Evolutionary conservation across 805 yeast species (phyloP), one percentile per base, ranked within the genome.

Genomic region (Barnettozyma populi): DNA sequence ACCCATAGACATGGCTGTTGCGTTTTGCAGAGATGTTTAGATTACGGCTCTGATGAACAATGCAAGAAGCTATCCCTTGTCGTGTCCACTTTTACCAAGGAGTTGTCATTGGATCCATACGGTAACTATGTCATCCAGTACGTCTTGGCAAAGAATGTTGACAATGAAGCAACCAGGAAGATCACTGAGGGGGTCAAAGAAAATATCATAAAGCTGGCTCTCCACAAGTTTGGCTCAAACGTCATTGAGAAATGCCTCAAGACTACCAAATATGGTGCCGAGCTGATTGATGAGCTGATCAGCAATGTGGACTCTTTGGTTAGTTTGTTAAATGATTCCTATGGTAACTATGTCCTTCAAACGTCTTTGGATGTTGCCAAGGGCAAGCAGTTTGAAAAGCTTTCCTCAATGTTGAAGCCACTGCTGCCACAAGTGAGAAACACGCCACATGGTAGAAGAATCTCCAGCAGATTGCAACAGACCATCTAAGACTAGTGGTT

Each of bases 1-100:
- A 89, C 95, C 41, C 98, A 94, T 62, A 79, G 97, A 61, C 98
- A 94, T 62, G 99, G 98, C 7, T 94, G 99, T 70, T 92, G 98
- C 67, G 98, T 92, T 23, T 73, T 92, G 49, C 99, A 92, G 69
- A 78, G 98, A 58, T 90, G 98, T 66, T 76, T 94, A 57, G 98
- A 94, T 66, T 87, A 85, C 65, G 97, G 98, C 4, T 77, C 82
- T 20, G 68, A 69, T 4, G 73, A 68, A 36, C 97, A 94, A 66
- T 76, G 89, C 48, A 72, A 73, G 53, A 80, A 77, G 50, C 73
- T 94, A 47, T 82, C 89, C 21, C 63, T 73, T 24, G 78, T 78
- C 52, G 83, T 92, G 40, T 86, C 94, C 19, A 74, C 73, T 44
- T 74, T 82, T 59, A 81, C 95, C 35, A 75, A 82, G 41, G 74